phyloP scores from a whole-genome alignment of 306 rosid species.

The Arachis hypogaea region DNA sequence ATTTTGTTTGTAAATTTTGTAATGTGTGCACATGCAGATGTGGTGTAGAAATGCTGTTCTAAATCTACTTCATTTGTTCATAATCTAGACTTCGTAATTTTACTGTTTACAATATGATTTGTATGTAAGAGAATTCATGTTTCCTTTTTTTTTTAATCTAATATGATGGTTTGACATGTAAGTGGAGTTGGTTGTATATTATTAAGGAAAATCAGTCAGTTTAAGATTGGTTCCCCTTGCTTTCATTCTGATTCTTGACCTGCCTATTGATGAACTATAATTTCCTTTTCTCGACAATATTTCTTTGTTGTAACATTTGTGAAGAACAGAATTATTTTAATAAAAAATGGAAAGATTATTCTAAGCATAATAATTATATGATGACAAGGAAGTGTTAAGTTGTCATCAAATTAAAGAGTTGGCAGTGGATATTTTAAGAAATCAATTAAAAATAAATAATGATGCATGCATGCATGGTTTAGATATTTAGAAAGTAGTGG shows the following conservation, averaged over 20 bases:
- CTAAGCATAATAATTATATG: too few species aligned
- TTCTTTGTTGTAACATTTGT: conserved; percentile 36
- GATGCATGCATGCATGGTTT: too few species aligned
- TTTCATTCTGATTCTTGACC: conserved; percentile 23
- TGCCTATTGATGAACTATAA: conserved; percentile 26
- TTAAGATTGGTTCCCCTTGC: neutral
- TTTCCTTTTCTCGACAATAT: conserved; percentile 13
- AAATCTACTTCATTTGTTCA: neutral
- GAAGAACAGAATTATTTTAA: too few species aligned
- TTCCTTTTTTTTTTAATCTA: neutral
- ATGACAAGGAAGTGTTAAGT: too few species aligned
- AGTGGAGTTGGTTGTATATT: too few species aligned
- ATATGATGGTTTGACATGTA: neutral
- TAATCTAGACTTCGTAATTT: neutral
- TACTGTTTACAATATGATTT: neutral
- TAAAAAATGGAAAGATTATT: too few species aligned
- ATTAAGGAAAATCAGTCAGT: neutral
- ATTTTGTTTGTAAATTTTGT: neutral
- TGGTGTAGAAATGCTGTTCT: conserved; percentile 4
- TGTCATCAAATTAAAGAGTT: too few species aligned
- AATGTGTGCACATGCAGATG: conserved; percentile 9
- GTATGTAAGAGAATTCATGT: neutral
- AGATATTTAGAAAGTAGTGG: too few species aligned
- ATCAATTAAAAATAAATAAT: too few species aligned
- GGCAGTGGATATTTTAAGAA: too few species aligned